Percentiles rank a stretch among this genome's conserved stretches.
These are phyloP conservation scores for Gracilaria gracilis DNA, from an alignment of 23 red algal species.

Conservation along the genomic window DNA sequence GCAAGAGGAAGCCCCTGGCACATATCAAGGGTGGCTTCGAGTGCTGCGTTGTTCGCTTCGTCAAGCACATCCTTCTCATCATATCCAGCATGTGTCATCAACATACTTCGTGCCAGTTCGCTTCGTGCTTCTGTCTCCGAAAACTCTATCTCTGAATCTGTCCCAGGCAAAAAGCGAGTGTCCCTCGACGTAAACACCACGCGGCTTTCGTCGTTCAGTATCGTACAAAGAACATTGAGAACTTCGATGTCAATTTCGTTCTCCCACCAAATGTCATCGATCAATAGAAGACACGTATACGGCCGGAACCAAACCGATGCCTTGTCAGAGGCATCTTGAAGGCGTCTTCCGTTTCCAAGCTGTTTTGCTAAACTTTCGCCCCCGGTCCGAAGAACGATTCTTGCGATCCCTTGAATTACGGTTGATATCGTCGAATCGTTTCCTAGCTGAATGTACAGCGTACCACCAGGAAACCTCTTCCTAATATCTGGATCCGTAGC, in stretches of 20 bases:
- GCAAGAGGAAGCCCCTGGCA: constrained; percentile 42
- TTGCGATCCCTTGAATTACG: constrained; percentile 8
- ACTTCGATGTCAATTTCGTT: constrained; percentile 33
- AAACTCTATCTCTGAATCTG: constrained; percentile 19
- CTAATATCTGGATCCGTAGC: not conserved
- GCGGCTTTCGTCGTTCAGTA: not conserved
- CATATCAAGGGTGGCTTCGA: constrained; percentile 9
- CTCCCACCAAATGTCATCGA: constrained; percentile 51
- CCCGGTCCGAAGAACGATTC: constrained; percentile 5
- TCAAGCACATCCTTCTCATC: not conserved
- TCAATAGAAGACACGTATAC: constrained; percentile 20
- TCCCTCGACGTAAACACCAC: constrained; percentile 11
- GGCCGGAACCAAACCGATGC: constrained; percentile 23
- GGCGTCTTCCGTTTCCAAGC: not conserved
- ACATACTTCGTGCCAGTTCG: not conserved
- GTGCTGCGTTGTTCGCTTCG: not conserved
- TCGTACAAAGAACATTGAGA: not conserved
- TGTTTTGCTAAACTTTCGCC: not conserved
- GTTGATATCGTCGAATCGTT: constrained; percentile 9
- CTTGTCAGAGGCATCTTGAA: constrained; percentile 8
- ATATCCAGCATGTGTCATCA: constrained; percentile 2
- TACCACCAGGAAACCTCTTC: constrained; percentile 22
- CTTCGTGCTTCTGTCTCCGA: not conserved
- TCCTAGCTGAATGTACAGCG: constrained; percentile 28
- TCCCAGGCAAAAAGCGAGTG: not conserved